A percentile compares a stretch with the other conserved stretches of the same genome.
Conservation (phyloP, 805 yeast genomes). For the Blastobotrys peoriensis region DNA sequence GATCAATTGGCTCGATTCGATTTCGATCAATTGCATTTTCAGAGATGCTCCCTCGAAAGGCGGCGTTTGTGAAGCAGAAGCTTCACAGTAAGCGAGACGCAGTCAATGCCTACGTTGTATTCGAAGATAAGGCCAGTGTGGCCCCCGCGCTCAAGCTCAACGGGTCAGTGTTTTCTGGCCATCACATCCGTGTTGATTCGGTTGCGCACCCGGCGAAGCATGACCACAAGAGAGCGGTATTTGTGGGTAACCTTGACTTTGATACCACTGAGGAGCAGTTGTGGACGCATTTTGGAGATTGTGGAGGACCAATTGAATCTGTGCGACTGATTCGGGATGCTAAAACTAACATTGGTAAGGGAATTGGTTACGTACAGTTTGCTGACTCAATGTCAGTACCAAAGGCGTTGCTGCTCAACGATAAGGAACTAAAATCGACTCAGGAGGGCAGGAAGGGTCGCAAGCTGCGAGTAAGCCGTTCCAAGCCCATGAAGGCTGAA, state of each 20-base stretch:
- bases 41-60: conserved; percentile 84
- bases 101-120: conserved; percentile 85
- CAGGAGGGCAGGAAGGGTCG: conserved; percentile 36
- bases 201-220: conserved; percentile 87
- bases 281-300: conserved; percentile 68
- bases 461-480: conserved; percentile 70
- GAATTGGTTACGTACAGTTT: conserved; percentile 94
- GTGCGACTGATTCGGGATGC: conserved; percentile 89
- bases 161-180: conserved; percentile 58
- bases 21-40: conserved; percentile 89
- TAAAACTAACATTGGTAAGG: conserved; percentile 93
- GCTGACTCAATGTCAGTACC: conserved; percentile 58
- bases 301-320: conserved; percentile 66
- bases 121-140: conserved; percentile 42
- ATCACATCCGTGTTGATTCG: conserved; percentile 86
- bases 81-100: conserved; percentile 73
- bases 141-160: conserved; percentile 47
- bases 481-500: conserved; percentile 38
- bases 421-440: conserved; percentile 42
- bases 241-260: conserved; percentile 91
- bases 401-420: conserved; percentile 74
- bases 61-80: conserved; percentile 77
- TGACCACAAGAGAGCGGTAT: conserved; percentile 76
- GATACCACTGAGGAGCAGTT: conserved; percentile 86
- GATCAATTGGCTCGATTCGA: conserved; percentile 67